Conservation (phyloP, 345 rosid genomes). For the Eucalyptus erythrocorys region DNA sequence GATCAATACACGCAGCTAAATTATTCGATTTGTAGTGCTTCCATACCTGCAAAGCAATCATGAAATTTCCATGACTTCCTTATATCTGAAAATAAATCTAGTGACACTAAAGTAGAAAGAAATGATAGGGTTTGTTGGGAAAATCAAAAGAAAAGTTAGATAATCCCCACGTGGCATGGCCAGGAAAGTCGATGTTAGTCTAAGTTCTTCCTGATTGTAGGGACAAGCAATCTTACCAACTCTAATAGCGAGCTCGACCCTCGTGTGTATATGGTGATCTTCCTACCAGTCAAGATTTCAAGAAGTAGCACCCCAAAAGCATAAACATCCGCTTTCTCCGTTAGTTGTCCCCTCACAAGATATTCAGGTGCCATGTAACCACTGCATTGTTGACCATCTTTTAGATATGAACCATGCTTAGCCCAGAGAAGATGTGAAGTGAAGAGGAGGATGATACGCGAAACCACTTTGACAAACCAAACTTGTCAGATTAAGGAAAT, state of each 20-base stretch:
- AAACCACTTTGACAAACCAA: not conserved
- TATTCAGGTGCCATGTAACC: conserved; percentile 93
- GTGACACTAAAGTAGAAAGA: not conserved
- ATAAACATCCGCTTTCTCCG: conserved; percentile 76
- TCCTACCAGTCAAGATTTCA: conserved; percentile 50
- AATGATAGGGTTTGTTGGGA: not conserved
- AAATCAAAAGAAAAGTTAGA: not conserved
- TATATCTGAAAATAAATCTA: not conserved
- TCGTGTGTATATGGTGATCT: conserved; percentile 44
- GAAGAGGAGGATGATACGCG: no score
- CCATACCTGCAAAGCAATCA: conserved; percentile 43
- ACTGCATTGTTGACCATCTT: conserved; percentile 1
- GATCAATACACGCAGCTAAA: conserved; percentile 19
- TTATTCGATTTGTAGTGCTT: conserved; percentile 33
- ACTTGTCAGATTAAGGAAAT: not conserved
- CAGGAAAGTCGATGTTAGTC: not conserved
- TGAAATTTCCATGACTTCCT: not conserved
- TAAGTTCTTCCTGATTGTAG: not conserved
- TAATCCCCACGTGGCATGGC: not conserved
- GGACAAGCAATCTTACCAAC: conserved; percentile 17
- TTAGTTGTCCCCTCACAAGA: conserved; percentile 52
- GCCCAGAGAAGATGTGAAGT: not conserved
- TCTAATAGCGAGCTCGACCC: conserved; percentile 40
- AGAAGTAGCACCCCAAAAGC: conserved; percentile 68
- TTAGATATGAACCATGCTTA: not conserved